Evolutionary conservation across 768 basidiomycete genomes (phyloP).

Genomic region (Cystobasidium onofrii): DNA sequence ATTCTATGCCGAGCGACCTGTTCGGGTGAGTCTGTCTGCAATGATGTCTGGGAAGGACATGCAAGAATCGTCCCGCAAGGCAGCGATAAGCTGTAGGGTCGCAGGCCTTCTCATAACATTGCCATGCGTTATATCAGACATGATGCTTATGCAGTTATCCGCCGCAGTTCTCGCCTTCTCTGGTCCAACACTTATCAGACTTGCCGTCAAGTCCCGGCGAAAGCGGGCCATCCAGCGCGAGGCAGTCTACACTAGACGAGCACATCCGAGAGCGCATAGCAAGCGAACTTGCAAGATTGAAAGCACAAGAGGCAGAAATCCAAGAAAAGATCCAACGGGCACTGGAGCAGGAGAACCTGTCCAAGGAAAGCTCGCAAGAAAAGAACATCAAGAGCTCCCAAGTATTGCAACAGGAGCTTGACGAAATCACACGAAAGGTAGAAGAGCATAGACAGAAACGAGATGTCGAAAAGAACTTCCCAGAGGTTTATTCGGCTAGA

Average conservation of each 20-base stretch:
- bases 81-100: neutral
- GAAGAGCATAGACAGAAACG: constrained; percentile 12
- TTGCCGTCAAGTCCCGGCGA: constrained; percentile 54
- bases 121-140: neutral
- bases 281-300: constrained; percentile 59
- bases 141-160: neutral
- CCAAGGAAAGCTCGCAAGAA: constrained; percentile 52
- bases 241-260: constrained; percentile 65
- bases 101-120: neutral
- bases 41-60: neutral
- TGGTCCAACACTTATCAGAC: constrained; percentile 70
- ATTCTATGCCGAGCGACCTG: constrained; percentile 33
- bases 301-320: constrained; percentile 62
- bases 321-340: constrained; percentile 65
- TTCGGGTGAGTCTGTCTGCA: constrained; percentile 22
- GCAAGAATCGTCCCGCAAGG: neutral
- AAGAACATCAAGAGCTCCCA: constrained; percentile 24
- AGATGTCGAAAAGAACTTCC: constrained; percentile 3
- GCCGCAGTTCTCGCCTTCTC: constrained; percentile 67
- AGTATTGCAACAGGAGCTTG: constrained; percentile 27
- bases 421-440: constrained; percentile 18
- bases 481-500: constrained; percentile 1
- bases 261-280: constrained; percentile 66
- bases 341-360: constrained; percentile 78
- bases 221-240: constrained; percentile 50